These are phyloP conservation scores for Aspergillus coremiiformis DNA, from an alignment of 495 filamentous ascomycete species.

Conservation along the genomic window DNA sequence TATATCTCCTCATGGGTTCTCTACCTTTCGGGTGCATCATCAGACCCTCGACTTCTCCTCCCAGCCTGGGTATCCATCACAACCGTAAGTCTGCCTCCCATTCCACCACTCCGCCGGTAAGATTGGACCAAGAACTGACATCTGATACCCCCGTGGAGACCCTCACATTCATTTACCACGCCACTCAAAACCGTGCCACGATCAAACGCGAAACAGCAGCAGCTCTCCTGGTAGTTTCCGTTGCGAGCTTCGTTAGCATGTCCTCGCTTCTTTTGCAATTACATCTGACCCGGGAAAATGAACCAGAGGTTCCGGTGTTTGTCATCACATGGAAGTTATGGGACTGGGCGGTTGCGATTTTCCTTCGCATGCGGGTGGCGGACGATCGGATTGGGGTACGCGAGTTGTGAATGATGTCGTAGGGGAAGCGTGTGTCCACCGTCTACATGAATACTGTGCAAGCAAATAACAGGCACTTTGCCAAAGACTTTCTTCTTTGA, in stretches of 20 bases:
- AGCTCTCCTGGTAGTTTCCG: constrained; percentile 67
- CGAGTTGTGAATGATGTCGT: constrained; percentile 15
- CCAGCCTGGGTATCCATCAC: constrained; percentile 83
- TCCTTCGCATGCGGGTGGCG: constrained; percentile 35
- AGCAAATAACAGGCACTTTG: neutral
- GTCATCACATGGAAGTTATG: constrained; percentile 43
- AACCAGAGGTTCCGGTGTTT: constrained; percentile 55
- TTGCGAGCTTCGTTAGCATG: constrained; percentile 70
- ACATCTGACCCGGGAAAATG: constrained; percentile 57
- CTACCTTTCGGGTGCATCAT: constrained; percentile 64
- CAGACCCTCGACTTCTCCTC: constrained; percentile 70
- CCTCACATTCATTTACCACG: constrained; percentile 70
- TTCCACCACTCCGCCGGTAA: neutral
- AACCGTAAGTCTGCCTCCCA: constrained; percentile 44
- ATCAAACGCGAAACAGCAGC: constrained; percentile 75
- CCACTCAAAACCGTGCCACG: constrained; percentile 72
- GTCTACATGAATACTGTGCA: neutral
- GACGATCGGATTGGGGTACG: constrained; percentile 19
- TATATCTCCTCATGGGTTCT: constrained; percentile 77
- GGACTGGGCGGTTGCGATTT: constrained; percentile 37
- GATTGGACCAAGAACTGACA: neutral
- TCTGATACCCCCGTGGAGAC: constrained; percentile 38
- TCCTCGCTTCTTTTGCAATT: constrained; percentile 60
- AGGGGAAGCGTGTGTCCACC: neutral
- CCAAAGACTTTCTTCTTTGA: neutral